Evolutionary conservation across 2,329 filamentous ascomycete species (phyloP).

Genomic region (Alternaria infectoria): DNA sequence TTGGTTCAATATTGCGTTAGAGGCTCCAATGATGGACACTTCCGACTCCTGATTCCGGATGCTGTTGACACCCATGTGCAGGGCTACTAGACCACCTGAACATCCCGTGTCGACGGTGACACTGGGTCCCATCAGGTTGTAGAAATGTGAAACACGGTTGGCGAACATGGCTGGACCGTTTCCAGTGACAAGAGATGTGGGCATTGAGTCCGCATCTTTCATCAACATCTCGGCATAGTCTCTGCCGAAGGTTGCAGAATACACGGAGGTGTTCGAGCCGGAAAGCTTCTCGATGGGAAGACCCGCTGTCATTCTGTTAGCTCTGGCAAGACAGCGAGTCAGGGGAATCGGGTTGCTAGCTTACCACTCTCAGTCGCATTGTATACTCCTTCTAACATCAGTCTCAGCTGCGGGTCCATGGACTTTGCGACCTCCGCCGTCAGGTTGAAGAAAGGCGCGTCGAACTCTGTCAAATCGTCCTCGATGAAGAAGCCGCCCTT

Average conservation of each 20-base stretch:
- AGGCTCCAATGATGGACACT: background rate
- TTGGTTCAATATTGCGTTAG: background rate
- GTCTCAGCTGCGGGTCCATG: conserved; percentile 1
- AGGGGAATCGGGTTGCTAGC: background rate
- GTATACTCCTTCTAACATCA: background rate
- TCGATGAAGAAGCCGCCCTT: background rate
- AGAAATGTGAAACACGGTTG: conserved; percentile 2
- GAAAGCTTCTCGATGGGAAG: conserved; percentile 4
- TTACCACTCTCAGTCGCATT: background rate
- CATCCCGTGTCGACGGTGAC: background rate
- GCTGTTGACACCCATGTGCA: conserved; percentile 1
- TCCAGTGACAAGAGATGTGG: background rate
- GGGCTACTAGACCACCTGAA: background rate
- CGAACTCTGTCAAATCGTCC: background rate
- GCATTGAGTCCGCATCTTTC: background rate
- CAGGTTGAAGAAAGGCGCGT: background rate
- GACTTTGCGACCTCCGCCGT: background rate
- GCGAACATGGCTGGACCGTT: conserved; percentile 1
- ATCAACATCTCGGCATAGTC: background rate
- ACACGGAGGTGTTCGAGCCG: background rate
- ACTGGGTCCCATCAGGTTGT: background rate
- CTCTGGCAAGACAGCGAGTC: background rate
- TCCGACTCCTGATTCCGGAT: background rate
- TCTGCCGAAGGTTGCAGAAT: background rate
- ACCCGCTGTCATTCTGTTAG: background rate